Percentiles rank a stretch among this genome's conserved stretches.
Evolutionary conservation across 805 yeast species (phyloP).

Genomic region (Metschnikowia sp.): DNA sequence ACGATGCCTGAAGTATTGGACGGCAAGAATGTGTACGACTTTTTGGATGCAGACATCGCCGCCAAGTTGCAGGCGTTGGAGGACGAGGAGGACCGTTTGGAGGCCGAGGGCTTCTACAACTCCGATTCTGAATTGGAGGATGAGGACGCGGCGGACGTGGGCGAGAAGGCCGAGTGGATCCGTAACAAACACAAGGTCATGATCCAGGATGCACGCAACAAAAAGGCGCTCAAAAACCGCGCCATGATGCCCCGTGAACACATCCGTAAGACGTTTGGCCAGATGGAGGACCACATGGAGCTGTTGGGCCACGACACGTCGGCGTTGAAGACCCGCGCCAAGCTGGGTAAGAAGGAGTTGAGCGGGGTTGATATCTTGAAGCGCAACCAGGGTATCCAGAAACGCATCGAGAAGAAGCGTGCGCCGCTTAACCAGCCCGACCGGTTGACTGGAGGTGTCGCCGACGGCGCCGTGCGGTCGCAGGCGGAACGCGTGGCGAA

Average conservation of each 20-base stretch:
- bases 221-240: conserved; percentile 82
- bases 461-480: conserved; percentile 73
- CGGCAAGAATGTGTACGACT: conserved; percentile 96
- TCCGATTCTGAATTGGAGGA: conserved; percentile 70
- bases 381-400: conserved; percentile 45
- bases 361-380: conserved; percentile 81
- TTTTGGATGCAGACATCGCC: conserved; percentile 93
- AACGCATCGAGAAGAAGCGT: conserved; percentile 41
- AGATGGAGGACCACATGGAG: conserved; percentile 88
- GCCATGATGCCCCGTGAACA: conserved; percentile 91
- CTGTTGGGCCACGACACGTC: conserved; percentile 84
- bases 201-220: conserved; percentile 82
- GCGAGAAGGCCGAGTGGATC: conserved; percentile 91
- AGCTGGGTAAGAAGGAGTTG: conserved; percentile 32
- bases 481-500: conserved; percentile 87
- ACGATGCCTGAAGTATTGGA: conserved; percentile 94
- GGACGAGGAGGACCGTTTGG: conserved; percentile 94
- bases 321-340: conserved; percentile 44
- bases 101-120: conserved; percentile 92
- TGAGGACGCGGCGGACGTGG: conserved; percentile 48
- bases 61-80: conserved; percentile 92
- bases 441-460: conserved; percentile 82
- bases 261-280: conserved; percentile 65
- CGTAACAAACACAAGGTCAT: conserved; percentile 92
- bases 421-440: conserved; percentile 63